Conservation (phyloP, 2,329 filamentous ascomycete species). For the Pseudopithomyces chartarum region DNA sequence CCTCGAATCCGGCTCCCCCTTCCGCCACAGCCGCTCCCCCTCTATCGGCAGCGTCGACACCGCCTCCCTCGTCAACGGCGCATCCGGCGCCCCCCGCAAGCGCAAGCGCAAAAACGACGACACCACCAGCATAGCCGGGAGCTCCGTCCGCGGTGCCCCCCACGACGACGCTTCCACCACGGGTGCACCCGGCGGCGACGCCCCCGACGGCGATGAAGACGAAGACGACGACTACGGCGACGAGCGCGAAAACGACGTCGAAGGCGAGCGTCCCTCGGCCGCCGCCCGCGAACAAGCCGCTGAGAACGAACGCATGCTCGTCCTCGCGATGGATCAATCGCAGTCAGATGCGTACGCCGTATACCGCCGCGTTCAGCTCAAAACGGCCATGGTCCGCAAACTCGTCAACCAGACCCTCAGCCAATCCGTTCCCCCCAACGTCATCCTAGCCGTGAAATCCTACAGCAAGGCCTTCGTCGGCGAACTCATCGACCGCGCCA, state of each 20-base stretch:
- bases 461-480: slow-evolving; percentile 79
- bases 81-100: slow-evolving; percentile 55
- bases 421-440: slow-evolving; percentile 74
- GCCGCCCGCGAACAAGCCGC: slow-evolving; percentile 69
- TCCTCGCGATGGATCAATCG: slow-evolving; percentile 66
- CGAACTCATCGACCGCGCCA: slow-evolving; percentile 74
- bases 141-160: slow-evolving; percentile 32
- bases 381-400: slow-evolving; percentile 71
- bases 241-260: slow-evolving; percentile 59
- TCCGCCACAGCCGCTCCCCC: slow-evolving; percentile 65
- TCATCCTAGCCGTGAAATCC: slow-evolving; percentile 75
- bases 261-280: slow-evolving; percentile 58
- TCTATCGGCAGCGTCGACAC: slow-evolving; percentile 67
- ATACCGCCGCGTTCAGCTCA: slow-evolving; percentile 71
- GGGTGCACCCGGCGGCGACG: slow-evolving; percentile 36
- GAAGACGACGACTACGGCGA: slow-evolving; percentile 62
- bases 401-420: slow-evolving; percentile 81
- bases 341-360: slow-evolving; percentile 73
- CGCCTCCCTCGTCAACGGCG: slow-evolving; percentile 47
- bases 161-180: background rate
- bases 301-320: slow-evolving; percentile 67
- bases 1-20: slow-evolving; percentile 55
- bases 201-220: slow-evolving; percentile 31
- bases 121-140: slow-evolving; percentile 42
- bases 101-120: slow-evolving; percentile 58